phyloP scores from a whole-genome alignment of 495 filamentous ascomycete species.

The Eremomyces bilateralis region DNA sequence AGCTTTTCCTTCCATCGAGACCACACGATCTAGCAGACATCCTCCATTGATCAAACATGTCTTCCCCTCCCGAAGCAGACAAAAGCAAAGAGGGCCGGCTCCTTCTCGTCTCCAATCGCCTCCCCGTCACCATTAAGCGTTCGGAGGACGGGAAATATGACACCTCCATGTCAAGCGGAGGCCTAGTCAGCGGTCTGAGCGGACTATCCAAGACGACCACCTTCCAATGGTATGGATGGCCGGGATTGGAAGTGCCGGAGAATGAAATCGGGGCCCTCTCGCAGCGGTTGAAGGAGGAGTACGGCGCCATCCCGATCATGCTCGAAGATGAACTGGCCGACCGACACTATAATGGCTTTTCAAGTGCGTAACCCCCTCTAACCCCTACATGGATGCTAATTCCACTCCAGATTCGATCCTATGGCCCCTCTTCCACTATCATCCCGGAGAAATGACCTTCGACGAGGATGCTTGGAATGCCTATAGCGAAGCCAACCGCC shows the following conservation, averaged over 20 bases:
- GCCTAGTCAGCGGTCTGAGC: conserved; percentile 74
- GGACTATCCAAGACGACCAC: conserved; percentile 77
- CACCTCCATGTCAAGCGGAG: conserved; percentile 89
- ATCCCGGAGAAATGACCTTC: conserved; percentile 80
- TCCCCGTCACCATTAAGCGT: conserved; percentile 88
- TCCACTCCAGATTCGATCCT: conserved; percentile 57
- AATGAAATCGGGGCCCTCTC: conserved; percentile 20
- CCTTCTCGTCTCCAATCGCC: conserved; percentile 76
- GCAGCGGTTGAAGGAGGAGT: conserved; percentile 22
- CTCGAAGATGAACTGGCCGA: conserved; percentile 31
- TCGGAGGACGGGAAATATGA: conserved; percentile 61
- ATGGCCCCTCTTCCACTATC: conserved; percentile 93
- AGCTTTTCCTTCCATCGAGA: too few species aligned
- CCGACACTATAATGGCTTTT: conserved; percentile 39
- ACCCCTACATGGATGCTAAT: not conserved
- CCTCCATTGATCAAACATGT: too few species aligned
- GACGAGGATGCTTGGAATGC: conserved; percentile 72
- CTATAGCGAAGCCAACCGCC: conserved; percentile 64
- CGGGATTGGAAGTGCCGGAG: conserved; percentile 48
- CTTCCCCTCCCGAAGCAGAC: conserved; percentile 5
- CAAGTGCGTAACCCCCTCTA: conserved; percentile 30
- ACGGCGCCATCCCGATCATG: conserved; percentile 32
- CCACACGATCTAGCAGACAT: too few species aligned
- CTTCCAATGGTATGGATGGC: conserved; percentile 98
- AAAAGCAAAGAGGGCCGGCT: conserved; percentile 24